Conservation (phyloP, 495 filamentous ascomycete genomes). For the Neurospora terricola region DNA sequence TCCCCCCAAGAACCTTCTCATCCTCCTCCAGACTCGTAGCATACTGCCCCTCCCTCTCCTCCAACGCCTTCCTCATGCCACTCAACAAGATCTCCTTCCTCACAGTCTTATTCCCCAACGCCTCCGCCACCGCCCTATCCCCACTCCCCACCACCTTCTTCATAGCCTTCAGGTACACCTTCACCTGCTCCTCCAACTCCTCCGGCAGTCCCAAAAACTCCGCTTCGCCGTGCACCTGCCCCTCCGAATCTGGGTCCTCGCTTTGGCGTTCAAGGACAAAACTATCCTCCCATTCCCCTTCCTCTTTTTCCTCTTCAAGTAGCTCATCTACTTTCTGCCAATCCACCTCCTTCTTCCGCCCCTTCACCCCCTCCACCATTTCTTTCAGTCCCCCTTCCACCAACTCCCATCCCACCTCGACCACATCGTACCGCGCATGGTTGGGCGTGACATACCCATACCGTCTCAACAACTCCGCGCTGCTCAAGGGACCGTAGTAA, state of each 20-base stretch:
- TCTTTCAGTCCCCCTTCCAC: conserved; percentile 33
- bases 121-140: conserved; percentile 3
- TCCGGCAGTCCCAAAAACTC: conserved; percentile 24
- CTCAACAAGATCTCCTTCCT: conserved; percentile 27
- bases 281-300: conserved; percentile 27
- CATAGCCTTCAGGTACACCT: conserved; percentile 30
- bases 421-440: conserved; percentile 71
- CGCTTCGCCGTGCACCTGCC: conserved; percentile 19
- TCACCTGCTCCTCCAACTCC: conserved; percentile 29
- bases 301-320: conserved; percentile 20
- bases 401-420: conserved; percentile 55
- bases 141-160: conserved; percentile 23
- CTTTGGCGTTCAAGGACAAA: conserved; percentile 36
- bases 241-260: conserved; percentile 28
- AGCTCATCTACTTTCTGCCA: conserved; percentile 26
- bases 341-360: conserved; percentile 23
- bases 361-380: conserved; percentile 25
- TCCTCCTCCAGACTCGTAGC: conserved; percentile 55
- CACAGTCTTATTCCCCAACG: conserved; percentile 29
- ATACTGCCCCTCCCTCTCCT: conserved; percentile 45
- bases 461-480: conserved; percentile 70
- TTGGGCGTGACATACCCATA: conserved; percentile 81
- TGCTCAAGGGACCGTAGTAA: conserved; percentile 79
- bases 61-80: conserved; percentile 31
- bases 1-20: conserved; percentile 33